phyloP scores from a whole-genome alignment of 2,329 filamentous ascomycete genomes.

The Ceratocystis diversiconidia region DNA sequence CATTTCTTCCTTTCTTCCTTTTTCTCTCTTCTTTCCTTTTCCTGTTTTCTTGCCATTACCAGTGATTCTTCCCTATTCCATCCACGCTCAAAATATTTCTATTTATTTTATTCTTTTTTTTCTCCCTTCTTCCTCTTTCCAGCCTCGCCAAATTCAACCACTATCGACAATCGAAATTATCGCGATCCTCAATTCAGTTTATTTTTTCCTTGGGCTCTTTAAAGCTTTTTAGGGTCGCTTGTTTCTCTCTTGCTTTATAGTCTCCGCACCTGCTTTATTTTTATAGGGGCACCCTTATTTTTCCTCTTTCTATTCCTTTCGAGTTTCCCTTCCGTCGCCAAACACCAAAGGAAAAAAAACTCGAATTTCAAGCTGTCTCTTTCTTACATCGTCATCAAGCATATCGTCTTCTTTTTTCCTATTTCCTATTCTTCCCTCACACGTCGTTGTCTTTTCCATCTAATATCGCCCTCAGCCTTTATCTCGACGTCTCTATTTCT shows the following conservation, averaged over 20 bases:
- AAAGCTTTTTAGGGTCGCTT: not conserved
- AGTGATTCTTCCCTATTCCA: not conserved
- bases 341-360: not conserved
- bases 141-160: conserved; percentile 14
- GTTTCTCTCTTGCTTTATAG: conserved; percentile 1
- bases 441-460: conserved; percentile 1
- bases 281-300: not conserved
- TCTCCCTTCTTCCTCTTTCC: conserved; percentile 9
- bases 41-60: not conserved
- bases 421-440: not conserved
- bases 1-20: not conserved
- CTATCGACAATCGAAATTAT: not conserved
- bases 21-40: conserved; percentile 8
- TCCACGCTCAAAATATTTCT: not conserved
- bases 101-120: conserved; percentile 8
- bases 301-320: conserved; percentile 4
- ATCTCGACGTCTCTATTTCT: not conserved
- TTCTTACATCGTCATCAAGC: not conserved
- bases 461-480: not conserved
- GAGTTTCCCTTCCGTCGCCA: not conserved
- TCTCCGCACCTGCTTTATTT: not conserved
- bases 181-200: not conserved
- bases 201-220: not conserved
- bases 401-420: not conserved
- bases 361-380: too few species aligned